Percentiles rank a stretch among this genome's conserved stretches.
These are phyloP conservation scores for Aspergillus calidoustus DNA, from an alignment of 2,329 filamentous ascomycete genomes.

Conservation along the genomic window DNA sequence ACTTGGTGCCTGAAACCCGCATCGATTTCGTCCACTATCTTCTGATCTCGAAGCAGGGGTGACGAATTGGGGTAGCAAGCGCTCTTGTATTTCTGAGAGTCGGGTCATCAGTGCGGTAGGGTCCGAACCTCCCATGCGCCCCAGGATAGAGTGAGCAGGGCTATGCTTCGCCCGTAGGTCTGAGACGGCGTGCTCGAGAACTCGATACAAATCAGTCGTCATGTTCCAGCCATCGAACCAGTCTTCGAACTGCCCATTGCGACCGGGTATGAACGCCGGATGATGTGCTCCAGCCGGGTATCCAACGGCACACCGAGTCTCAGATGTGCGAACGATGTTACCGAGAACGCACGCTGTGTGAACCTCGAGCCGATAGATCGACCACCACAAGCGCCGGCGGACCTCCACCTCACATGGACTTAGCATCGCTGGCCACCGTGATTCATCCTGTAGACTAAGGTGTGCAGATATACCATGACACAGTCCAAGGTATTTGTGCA, in stretches of 20 bases:
- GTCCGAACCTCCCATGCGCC: background rate
- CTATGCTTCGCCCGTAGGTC: background rate
- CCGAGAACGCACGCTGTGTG: conserved; percentile 7
- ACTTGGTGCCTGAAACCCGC: conserved; percentile 6
- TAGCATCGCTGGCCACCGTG: background rate
- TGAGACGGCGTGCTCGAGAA: conserved; percentile 5
- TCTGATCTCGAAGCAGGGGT: conserved; percentile 1
- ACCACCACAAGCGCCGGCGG: conserved; percentile 9
- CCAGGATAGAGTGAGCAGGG: background rate
- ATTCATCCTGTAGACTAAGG: conserved; percentile 2
- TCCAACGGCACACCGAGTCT: background rate
- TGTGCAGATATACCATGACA: conserved; percentile 1
- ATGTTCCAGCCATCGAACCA: conserved; percentile 10
- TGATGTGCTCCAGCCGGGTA: background rate
- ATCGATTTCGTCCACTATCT: conserved; percentile 1
- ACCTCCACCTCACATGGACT: background rate
- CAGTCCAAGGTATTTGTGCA: conserved; percentile 2
- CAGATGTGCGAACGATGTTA: background rate
- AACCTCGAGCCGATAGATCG: conserved; percentile 9
- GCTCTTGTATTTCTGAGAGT: background rate
- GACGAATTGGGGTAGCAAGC: background rate
- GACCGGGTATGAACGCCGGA: background rate
- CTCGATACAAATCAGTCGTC: conserved; percentile 6
- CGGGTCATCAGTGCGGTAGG: background rate
- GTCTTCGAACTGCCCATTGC: background rate